phyloP scores from a whole-genome alignment of 2,329 filamentous ascomycete species.

The Trichoderma simmonsii region DNA sequence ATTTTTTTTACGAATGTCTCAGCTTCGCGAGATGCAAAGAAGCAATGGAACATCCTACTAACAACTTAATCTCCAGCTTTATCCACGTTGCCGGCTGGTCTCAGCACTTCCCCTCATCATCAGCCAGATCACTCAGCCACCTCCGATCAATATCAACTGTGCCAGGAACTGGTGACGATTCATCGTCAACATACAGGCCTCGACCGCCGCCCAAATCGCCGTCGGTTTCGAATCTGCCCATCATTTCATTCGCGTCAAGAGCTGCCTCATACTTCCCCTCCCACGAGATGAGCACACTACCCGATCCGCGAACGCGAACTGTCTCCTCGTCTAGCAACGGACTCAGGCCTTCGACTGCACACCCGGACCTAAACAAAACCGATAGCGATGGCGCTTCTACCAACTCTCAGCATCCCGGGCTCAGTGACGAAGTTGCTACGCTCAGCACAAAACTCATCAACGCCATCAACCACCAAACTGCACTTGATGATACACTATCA shows the following conservation, averaged over 20 bases:
- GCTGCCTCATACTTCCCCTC: conserved; percentile 43
- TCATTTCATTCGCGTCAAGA: conserved; percentile 39
- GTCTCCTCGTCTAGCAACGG: conserved; percentile 44
- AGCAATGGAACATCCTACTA: conserved; percentile 10
- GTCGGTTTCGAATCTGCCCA: conserved; percentile 37
- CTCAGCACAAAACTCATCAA: conserved; percentile 95
- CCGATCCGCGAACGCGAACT: conserved; percentile 57
- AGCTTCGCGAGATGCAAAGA: neutral
- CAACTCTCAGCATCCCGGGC: conserved; percentile 51
- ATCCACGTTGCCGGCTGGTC: conserved; percentile 53
- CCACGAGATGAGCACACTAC: conserved; percentile 66
- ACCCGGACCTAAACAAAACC: conserved; percentile 1
- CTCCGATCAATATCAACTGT: conserved; percentile 54
- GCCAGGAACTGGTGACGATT: conserved; percentile 30
- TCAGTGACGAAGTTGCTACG: conserved; percentile 74
- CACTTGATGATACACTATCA: conserved; percentile 82
- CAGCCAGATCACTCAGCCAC: conserved; percentile 44
- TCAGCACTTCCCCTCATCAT: conserved; percentile 37
- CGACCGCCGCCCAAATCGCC: conserved; percentile 39
- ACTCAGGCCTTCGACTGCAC: conserved; percentile 22
- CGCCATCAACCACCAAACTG: conserved; percentile 94
- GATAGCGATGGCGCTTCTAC: neutral
- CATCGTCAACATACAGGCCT: conserved; percentile 34
- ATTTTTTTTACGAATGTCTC: neutral
- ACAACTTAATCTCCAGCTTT: conserved; percentile 41